Percentiles rank a stretch among this genome's conserved stretches.
These are phyloP conservation scores for Aspergillus sp. DNA, from an alignment of 2,329 filamentous ascomycete species.

Conservation along the genomic window DNA sequence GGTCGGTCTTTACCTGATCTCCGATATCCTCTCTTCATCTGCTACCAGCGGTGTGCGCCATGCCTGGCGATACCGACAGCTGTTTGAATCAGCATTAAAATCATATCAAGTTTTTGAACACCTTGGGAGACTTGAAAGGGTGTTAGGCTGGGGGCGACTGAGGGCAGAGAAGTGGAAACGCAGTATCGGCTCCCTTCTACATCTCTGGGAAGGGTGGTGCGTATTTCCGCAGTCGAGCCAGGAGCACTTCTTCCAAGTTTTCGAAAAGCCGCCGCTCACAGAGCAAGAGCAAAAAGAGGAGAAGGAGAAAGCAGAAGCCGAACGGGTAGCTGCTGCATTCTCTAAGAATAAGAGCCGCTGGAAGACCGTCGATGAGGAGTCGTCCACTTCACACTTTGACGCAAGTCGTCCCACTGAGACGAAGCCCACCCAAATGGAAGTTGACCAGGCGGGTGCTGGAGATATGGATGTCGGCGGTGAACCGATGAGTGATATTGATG, in stretches of 20 bases:
- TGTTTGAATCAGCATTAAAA: constrained; percentile 73
- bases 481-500: constrained; percentile 46
- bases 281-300: constrained; percentile 46
- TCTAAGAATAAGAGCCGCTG: constrained; percentile 46
- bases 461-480: constrained; percentile 46
- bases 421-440: constrained; percentile 33
- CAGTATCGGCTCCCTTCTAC: constrained; percentile 67
- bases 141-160: constrained; percentile 74
- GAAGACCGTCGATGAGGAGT: constrained; percentile 49
- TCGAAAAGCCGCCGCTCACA: constrained; percentile 67
- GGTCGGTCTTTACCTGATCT: constrained; percentile 77
- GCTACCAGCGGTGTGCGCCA: constrained; percentile 74
- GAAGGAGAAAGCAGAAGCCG: constrained; percentile 43
- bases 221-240: constrained; percentile 73
- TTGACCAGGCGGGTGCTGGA: constrained; percentile 36
- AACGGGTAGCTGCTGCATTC: constrained; percentile 36
- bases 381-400: constrained; percentile 31
- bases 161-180: constrained; percentile 83
- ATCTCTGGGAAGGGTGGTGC: constrained; percentile 66
- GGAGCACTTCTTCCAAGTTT: constrained; percentile 67
- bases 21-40: constrained; percentile 77
- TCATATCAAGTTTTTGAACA: constrained; percentile 70
- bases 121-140: constrained; percentile 71
- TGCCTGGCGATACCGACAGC: constrained; percentile 80
- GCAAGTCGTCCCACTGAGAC: constrained; percentile 23